Percentiles rank a stretch among this genome's conserved stretches.
These are phyloP conservation scores for Zygoascus biomembranicola DNA, from an alignment of 805 yeast genomes.

Conservation along the genomic window DNA sequence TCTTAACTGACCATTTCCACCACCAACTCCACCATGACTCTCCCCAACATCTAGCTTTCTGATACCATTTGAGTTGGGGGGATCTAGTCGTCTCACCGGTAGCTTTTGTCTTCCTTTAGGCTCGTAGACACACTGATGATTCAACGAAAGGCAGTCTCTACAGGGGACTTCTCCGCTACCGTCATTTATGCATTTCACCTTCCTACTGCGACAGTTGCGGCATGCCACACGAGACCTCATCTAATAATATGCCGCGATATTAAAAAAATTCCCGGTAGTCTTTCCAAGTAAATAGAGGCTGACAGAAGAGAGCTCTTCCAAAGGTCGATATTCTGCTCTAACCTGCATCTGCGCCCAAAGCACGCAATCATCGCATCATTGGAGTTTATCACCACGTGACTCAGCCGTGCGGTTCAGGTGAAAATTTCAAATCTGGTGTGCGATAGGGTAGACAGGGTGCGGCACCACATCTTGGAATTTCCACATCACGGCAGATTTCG, in stretches of 20 bases:
- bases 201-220: constrained; percentile 7
- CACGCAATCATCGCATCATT: background rate
- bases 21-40: background rate
- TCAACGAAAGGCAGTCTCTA: constrained; percentile 1
- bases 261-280: background rate
- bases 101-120: constrained; percentile 8
- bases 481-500: too few species aligned
- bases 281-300: background rate
- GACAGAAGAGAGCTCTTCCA: background rate
- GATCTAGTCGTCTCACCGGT: background rate
- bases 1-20: background rate
- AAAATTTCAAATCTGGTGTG: too few species aligned
- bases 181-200: constrained; percentile 8
- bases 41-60: too few species aligned
- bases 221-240: constrained; percentile 10
- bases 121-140: constrained; percentile 3
- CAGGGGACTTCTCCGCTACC: constrained; percentile 3
- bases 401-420: background rate
- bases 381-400: background rate
- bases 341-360: background rate
- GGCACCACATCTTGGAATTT: too few species aligned
- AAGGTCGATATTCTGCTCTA: background rate
- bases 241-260: background rate
- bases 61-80: too few species aligned
- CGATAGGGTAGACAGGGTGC: too few species aligned